Conservation (phyloP, 2,329 filamentous ascomycete species). For the Thelonectria rubi region DNA sequence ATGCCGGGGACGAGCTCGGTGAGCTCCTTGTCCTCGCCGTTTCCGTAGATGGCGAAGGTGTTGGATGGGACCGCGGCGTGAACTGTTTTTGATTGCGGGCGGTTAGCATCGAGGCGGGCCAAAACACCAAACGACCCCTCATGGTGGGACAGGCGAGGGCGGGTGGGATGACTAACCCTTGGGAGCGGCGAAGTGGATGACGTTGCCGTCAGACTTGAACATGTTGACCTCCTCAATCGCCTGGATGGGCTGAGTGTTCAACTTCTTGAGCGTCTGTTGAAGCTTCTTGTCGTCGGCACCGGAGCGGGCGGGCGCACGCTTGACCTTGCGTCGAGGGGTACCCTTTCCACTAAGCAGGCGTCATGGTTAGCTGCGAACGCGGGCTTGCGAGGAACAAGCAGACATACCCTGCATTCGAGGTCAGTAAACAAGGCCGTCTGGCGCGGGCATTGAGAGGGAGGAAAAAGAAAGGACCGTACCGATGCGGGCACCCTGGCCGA, state of each 20-base stretch:
- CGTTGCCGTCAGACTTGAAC: constrained; percentile 99
- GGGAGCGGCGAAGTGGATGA: constrained; percentile 98
- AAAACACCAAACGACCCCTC: constrained; percentile 32
- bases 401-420: constrained; percentile 49
- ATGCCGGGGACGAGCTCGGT: constrained; percentile 99
- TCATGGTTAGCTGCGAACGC: constrained; percentile 43
- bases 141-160: constrained; percentile 20
- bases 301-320: constrained; percentile 93
- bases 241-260: constrained; percentile 99
- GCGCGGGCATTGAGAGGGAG: background rate
- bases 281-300: constrained; percentile 99
- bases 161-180: constrained; percentile 75
- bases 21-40: constrained; percentile 99
- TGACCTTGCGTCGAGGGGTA: constrained; percentile 96
- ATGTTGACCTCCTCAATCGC: constrained; percentile 99
- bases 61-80: constrained; percentile 97
- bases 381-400: constrained; percentile 23
- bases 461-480: constrained; percentile 60
- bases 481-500: constrained; percentile 65
- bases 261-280: constrained; percentile 96
- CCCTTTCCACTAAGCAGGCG: constrained; percentile 80
- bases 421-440: constrained; percentile 27
- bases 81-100: constrained; percentile 62
- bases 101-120: constrained; percentile 25
- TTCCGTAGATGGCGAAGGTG: constrained; percentile 99